Evolutionary conservation across 1,284 basidiomycete species (phyloP).

Genomic region (Ganoderma resinaceum): DNA sequence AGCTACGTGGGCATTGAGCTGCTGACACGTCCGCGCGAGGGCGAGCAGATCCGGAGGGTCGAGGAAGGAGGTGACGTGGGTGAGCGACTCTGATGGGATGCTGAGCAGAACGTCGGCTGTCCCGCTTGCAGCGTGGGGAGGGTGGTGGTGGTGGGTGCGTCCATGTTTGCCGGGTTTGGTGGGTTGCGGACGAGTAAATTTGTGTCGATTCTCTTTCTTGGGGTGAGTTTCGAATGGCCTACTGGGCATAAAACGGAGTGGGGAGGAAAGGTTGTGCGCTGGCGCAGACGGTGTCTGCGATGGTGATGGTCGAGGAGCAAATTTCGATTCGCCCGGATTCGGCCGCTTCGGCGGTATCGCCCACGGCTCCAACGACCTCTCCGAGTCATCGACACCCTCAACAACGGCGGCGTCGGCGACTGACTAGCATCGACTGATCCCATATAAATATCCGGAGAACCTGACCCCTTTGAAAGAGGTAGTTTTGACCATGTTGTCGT

Average conservation of each 20-base stretch:
- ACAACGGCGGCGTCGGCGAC: constrained; percentile 2
- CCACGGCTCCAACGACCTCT: constrained; percentile 21
- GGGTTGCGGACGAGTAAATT: constrained; percentile 29
- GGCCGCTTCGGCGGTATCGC: constrained; percentile 14
- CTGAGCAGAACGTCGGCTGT: constrained; percentile 49
- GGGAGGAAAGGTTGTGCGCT: constrained; percentile 21
- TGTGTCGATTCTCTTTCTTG: constrained; percentile 42
- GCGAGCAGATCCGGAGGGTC: constrained; percentile 68
- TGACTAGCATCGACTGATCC: not conserved
- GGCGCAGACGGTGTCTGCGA: constrained; percentile 42
- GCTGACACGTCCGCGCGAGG: constrained; percentile 62
- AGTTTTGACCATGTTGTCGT: not conserved
- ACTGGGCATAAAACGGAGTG: constrained; percentile 61
- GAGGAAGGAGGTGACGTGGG: constrained; percentile 81
- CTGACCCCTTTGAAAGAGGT: not conserved
- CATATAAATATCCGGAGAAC: no score
- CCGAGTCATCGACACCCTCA: constrained; percentile 25
- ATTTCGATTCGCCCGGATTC: constrained; percentile 30
- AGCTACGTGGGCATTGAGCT: constrained; percentile 70
- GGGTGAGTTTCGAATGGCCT: constrained; percentile 47
- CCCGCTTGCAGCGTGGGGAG: constrained; percentile 27
- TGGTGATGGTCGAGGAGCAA: constrained; percentile 38
- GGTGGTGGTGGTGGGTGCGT: constrained; percentile 17
- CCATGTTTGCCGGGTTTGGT: constrained; percentile 59
- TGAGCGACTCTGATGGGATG: constrained; percentile 78